phyloP scores from a whole-genome alignment of 2,329 filamentous ascomycete genomes.

The Phialophora expanda region DNA sequence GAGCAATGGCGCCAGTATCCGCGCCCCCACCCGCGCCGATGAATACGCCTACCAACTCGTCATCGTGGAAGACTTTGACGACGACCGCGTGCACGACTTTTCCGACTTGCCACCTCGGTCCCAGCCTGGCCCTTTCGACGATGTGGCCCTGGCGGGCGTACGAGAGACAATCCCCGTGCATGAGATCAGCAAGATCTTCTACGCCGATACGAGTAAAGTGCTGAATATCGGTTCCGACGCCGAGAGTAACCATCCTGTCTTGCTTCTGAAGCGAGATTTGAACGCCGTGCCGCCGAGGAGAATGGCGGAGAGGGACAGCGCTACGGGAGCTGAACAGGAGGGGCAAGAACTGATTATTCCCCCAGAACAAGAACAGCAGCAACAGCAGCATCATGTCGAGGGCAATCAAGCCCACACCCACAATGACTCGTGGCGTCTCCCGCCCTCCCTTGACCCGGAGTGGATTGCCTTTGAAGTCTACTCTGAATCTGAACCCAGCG shows the following conservation, averaged over 20 bases:
- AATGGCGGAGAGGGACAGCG: conserved; percentile 57
- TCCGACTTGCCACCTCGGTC: conserved; percentile 60
- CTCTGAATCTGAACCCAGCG: conserved; percentile 56
- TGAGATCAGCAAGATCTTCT: conserved; percentile 87
- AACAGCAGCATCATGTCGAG: conserved; percentile 28
- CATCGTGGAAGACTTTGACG: conserved; percentile 80
- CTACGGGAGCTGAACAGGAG: conserved; percentile 38
- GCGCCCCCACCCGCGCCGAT: conserved; percentile 53
- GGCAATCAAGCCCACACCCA: conserved; percentile 32
- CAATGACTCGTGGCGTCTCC: conserved; percentile 64
- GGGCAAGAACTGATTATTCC: conserved; percentile 36
- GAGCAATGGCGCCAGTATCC: conserved; percentile 40
- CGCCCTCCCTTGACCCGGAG: conserved; percentile 78
- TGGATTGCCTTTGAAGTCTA: conserved; percentile 93
- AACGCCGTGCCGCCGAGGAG: conserved; percentile 66
- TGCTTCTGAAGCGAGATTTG: conserved; percentile 74
- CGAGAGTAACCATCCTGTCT: conserved; percentile 72
- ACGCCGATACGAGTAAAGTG: conserved; percentile 87
- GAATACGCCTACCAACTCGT: conserved; percentile 83
- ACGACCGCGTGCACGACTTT: conserved; percentile 69
- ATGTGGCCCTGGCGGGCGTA: conserved; percentile 66
- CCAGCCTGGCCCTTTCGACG: conserved; percentile 65
- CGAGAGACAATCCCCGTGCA: conserved; percentile 71
- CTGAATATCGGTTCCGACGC: conserved; percentile 77
- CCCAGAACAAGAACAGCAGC: conserved; percentile 40